Evolutionary conservation across 768 basidiomycete species (phyloP).

Genomic region (Mycena galopus): DNA sequence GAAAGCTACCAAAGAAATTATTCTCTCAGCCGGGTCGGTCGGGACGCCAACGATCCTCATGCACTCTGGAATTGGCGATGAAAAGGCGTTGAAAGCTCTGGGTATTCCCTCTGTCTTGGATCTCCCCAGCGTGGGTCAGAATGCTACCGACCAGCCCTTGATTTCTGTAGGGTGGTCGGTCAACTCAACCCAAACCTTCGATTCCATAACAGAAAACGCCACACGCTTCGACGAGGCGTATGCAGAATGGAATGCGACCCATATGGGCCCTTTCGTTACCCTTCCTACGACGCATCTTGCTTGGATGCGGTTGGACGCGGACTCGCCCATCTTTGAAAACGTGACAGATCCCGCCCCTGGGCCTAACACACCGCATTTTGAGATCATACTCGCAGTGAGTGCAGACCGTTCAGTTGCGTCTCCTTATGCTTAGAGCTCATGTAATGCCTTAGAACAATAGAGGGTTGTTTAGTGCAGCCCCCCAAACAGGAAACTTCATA

Average conservation of each 20-base stretch:
- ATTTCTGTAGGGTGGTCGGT: conserved; percentile 15
- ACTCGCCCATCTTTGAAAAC: neutral
- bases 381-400: neutral
- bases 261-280: conserved; percentile 41
- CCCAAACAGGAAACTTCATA: neutral
- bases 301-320: neutral
- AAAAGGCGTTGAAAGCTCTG: conserved; percentile 17
- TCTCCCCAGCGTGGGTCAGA: neutral
- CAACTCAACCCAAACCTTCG: conserved; percentile 31
- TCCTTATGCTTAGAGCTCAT: neutral
- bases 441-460: neutral
- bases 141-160: neutral
- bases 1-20: conserved; percentile 45
- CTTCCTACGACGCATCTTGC: conserved; percentile 7
- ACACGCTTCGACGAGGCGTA: conserved; percentile 27
- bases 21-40: conserved; percentile 49
- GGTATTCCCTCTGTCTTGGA: conserved; percentile 35
- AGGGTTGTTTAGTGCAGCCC: too few species aligned
- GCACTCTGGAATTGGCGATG: conserved; percentile 47
- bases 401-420: neutral
- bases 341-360: neutral
- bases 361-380: neutral
- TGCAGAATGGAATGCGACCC: conserved; percentile 37
- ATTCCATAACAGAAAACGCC: conserved; percentile 25
- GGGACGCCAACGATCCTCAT: conserved; percentile 45